Percentiles rank a stretch among this genome's conserved stretches.
Evolutionary conservation across 805 yeast species (phyloP).

Genomic region (Naumovozyma dairenensis): DNA sequence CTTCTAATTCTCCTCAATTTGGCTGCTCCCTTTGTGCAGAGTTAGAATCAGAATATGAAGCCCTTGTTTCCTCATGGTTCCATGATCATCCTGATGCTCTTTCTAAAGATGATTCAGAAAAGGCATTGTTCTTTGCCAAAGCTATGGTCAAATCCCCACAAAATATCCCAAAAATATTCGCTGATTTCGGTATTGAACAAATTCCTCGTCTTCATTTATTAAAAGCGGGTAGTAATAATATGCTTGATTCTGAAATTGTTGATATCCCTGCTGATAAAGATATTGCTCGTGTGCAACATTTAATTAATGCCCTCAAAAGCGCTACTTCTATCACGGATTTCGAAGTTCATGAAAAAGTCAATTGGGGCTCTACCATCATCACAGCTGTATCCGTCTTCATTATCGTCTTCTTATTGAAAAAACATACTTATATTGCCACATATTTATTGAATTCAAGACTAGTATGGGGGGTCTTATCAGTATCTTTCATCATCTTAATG

Average conservation of each 20-base stretch:
- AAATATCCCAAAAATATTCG: constrained; percentile 37
- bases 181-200: constrained; percentile 41
- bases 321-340: constrained; percentile 22
- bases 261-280: constrained; percentile 29
- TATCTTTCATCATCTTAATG: constrained; percentile 63
- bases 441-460: constrained; percentile 40
- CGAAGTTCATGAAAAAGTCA: constrained; percentile 28
- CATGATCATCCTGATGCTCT: constrained; percentile 46
- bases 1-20: constrained; percentile 64
- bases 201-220: constrained; percentile 72
- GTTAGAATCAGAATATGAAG: constrained; percentile 53
- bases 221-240: constrained; percentile 39
- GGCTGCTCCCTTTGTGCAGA: constrained; percentile 70
- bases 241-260: constrained; percentile 21
- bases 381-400: constrained; percentile 30
- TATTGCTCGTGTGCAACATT: constrained; percentile 25
- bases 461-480: constrained; percentile 58
- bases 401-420: constrained; percentile 28
- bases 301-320: constrained; percentile 23
- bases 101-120: constrained; percentile 13
- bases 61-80: constrained; percentile 55
- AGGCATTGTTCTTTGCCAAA: constrained; percentile 52
- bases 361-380: constrained; percentile 30
- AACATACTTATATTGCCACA: constrained; percentile 29
- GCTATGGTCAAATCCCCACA: constrained; percentile 61